phyloP scores from a whole-genome alignment of 805 yeast genomes.

The Yamadazyma akitaensis region DNA sequence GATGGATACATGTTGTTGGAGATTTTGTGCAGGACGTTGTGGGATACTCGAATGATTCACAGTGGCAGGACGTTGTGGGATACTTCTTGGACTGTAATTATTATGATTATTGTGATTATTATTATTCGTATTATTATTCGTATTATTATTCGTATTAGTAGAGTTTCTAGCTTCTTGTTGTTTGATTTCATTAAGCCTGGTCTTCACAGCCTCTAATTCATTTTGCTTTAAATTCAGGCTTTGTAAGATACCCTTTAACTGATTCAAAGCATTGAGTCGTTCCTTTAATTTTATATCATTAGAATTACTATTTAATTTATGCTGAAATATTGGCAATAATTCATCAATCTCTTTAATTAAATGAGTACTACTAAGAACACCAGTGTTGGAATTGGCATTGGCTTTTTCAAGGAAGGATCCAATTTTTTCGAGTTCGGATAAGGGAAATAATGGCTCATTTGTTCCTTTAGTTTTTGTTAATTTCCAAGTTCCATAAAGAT shows the following conservation, averaged over 20 bases:
- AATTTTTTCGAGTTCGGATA: conserved; percentile 63
- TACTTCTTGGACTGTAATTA: conserved; percentile 3
- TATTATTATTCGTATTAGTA: not conserved
- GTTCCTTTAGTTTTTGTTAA: conserved; percentile 54
- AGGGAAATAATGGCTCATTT: conserved; percentile 70
- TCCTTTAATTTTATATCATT: conserved; percentile 44
- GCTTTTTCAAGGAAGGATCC: conserved; percentile 58
- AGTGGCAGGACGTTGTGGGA: conserved; percentile 6
- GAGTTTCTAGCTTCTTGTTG: conserved; percentile 24
- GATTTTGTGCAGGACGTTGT: not conserved
- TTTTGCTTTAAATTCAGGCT: conserved; percentile 29
- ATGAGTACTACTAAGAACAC: conserved; percentile 18
- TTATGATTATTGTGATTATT: no score
- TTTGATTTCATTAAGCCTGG: conserved; percentile 35
- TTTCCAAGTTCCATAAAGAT: conserved; percentile 87
- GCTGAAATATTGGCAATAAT: conserved; percentile 42
- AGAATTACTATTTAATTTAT: conserved; percentile 31
- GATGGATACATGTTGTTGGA: not conserved
- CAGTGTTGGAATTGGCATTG: not conserved
- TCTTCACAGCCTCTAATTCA: conserved; percentile 37
- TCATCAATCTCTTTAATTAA: conserved; percentile 34
- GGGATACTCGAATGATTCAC: not conserved
- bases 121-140: not conserved
- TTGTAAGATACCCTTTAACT: conserved; percentile 39
- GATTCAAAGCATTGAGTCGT: conserved; percentile 42